Evolutionary conservation across 2,329 filamentous ascomycete genomes (phyloP).

Genomic region (Coniochaeta hoffmannii): DNA sequence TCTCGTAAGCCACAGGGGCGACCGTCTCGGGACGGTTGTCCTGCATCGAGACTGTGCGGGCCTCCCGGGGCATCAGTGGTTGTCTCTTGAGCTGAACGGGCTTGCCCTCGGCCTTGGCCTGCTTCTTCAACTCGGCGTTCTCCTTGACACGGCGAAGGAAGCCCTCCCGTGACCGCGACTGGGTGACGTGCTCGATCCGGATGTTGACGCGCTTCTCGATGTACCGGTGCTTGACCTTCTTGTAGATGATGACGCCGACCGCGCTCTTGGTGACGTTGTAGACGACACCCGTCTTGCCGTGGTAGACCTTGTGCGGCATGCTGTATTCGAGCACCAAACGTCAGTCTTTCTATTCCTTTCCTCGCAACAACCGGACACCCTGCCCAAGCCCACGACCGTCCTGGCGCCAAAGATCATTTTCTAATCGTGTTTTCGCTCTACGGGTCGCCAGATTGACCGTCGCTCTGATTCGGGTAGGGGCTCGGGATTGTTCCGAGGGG

Average conservation of each 20-base stretch:
- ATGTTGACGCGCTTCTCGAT: conserved; percentile 99
- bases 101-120: conserved; percentile 85
- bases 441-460: background rate
- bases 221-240: conserved; percentile 99
- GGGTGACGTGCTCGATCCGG: conserved; percentile 92
- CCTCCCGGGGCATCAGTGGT: conserved; percentile 70
- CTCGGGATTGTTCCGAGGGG: background rate
- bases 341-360: conserved; percentile 4
- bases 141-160: conserved; percentile 95
- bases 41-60: conserved; percentile 70
- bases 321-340: conserved; percentile 39
- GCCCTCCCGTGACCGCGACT: conserved; percentile 92
- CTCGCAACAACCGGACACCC: background rate
- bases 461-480: conserved; percentile 14
- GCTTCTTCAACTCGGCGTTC: conserved; percentile 86
- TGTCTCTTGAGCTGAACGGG: conserved; percentile 90
- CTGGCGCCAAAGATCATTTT: no score
- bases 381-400: background rate
- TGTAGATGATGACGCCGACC: conserved; percentile 98
- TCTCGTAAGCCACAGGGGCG: conserved; percentile 91
- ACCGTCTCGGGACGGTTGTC: conserved; percentile 88
- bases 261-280: conserved; percentile 99
- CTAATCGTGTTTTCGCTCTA: no score
- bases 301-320: conserved; percentile 99
- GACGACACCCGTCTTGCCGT: conserved; percentile 96